Base-by-base conservation (phyloP, 306 rosid species). In the Cicer cuneatum region DNA sequence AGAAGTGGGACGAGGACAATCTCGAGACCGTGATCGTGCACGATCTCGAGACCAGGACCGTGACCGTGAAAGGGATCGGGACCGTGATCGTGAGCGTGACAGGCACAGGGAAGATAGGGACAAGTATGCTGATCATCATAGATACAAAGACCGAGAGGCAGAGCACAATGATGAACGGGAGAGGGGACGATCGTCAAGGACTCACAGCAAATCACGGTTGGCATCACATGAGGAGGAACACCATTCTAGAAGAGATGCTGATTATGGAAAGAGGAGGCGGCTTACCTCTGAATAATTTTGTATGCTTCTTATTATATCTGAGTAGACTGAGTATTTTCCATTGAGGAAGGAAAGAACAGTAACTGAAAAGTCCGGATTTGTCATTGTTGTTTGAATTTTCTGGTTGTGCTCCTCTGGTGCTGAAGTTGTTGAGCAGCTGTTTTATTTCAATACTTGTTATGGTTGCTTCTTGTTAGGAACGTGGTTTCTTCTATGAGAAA, bases 251-350 rank as follows among this genome's bases (percentile, higher is more conserved):
- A 90, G 85, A 82, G 97, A 95, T 83, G 86, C 87, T 80, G 98
- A 94, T 76, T 87, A 92, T 84, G 96, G 98, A 76, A 92, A 92
- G 87, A 87, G 93, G 89, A 81, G 98, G 72, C 72, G 96, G 69
- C 92, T 87, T 52, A 83, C 97, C 53, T 94, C 96, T 4, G 97
- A 95, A 72, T 94, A 81, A 82, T 80, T 63, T 69, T 29, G 42
- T 76, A 46, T 69, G 66, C 41, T 48, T 35, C 68, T 56, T 73
- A 74, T 45, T 76, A 56, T 76, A 62, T 75, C 59, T 68, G 7
- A 54, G 39, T 56, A 21, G 33, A 3, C 29, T 41, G 71, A 19
- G 16, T 48, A 45, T 71, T 85, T 82, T 58, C 69, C 21, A 7
- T 72, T 56, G 35, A 45, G 80, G 74, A 67, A 83, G 82, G 78